phyloP scores from a whole-genome alignment of 345 rosid genomes.

The Sisymbrium irio region DNA sequence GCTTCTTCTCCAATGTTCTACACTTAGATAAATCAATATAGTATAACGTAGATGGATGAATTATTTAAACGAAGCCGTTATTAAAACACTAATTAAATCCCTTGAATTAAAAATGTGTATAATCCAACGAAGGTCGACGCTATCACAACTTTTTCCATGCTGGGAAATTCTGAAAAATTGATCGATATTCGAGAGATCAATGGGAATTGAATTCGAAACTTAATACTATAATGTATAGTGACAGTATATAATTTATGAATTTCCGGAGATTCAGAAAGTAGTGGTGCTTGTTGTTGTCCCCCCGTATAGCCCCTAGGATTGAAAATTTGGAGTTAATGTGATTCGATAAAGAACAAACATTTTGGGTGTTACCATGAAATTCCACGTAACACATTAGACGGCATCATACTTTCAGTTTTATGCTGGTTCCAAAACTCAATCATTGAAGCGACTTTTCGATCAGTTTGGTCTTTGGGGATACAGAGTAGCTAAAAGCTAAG shows the following conservation, averaged over 20 bases:
- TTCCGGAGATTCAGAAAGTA: neutral
- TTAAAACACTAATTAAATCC: neutral
- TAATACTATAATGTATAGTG: no score
- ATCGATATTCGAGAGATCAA: neutral
- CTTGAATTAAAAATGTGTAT: neutral
- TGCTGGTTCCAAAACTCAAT: constrained; percentile 8
- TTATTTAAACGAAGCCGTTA: neutral
- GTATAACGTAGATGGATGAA: neutral
- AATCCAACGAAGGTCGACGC: neutral
- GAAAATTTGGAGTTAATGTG: neutral
- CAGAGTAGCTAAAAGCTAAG: neutral
- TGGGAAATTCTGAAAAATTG: neutral
- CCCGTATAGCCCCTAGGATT: neutral
- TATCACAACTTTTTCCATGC: neutral
- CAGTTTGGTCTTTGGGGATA: constrained; percentile 6
- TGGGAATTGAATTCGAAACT: no score
- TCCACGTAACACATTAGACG: constrained; percentile 8
- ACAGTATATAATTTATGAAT: no score
- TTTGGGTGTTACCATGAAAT: neutral
- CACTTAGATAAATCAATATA: constrained; percentile 12
- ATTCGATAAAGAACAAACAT: neutral
- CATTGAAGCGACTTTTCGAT: neutral
- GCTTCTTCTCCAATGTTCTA: constrained; percentile 35
- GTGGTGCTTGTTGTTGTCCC: neutral
- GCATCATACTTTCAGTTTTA: neutral